These are phyloP conservation scores for Carex pumila DNA, from an alignment of 176 grass and related monocot genomes.

Conservation along the genomic window DNA sequence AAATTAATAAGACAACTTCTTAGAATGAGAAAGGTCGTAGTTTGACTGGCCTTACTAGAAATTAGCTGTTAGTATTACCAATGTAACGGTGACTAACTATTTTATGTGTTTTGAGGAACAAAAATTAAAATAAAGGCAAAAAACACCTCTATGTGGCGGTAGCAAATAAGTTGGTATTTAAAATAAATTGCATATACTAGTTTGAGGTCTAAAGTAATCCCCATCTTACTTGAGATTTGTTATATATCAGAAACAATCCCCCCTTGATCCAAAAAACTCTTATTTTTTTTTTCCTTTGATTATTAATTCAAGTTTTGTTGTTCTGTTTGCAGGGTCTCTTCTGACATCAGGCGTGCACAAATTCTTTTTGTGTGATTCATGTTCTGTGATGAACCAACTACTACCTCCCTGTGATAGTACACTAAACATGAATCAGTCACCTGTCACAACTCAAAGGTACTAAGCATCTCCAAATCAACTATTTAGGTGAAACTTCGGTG, in stretches of 20 bases:
- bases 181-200: not conserved
- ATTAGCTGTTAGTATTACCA: not conserved
- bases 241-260: not conserved
- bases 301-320: constrained; percentile 15
- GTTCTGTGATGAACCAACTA: constrained; percentile 38
- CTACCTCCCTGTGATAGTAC: constrained; percentile 21
- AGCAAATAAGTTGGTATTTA: not conserved
- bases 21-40: not conserved
- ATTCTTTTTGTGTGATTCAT: constrained; percentile 33
- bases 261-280: not conserved
- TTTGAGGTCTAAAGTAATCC: not conserved
- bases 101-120: not conserved
- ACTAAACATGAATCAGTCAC: constrained; percentile 21
- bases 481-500: not conserved
- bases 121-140: not conserved
- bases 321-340: constrained; percentile 31
- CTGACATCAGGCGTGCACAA: constrained; percentile 25
- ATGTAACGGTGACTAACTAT: not conserved
- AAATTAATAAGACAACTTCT: not conserved
- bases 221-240: not conserved
- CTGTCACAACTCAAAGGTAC: not conserved
- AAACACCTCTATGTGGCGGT: not conserved
- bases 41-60: not conserved
- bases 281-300: not conserved
- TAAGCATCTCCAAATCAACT: not conserved